Evolutionary conservation across 2,329 filamentous ascomycete genomes (phyloP).

Genomic region (Aureobasidium lini): DNA sequence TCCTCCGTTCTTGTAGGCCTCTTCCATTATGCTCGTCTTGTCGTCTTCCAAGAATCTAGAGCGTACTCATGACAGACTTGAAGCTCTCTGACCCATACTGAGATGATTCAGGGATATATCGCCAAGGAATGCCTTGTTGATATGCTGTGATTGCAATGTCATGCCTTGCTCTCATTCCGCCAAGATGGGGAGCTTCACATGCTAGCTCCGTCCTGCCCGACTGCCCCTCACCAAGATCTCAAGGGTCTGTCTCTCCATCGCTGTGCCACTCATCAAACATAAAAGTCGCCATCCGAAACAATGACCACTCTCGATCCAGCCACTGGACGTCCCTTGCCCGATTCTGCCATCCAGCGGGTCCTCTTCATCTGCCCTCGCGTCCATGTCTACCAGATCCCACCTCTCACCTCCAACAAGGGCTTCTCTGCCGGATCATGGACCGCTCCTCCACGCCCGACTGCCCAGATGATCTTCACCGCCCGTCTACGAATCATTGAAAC

Average conservation of each 20-base stretch:
- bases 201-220: neutral
- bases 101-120: neutral
- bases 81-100: neutral
- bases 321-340: slow-evolving; percentile 59
- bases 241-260: neutral
- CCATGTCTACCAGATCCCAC: slow-evolving; percentile 83
- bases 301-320: slow-evolving; percentile 65
- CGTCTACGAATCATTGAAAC: slow-evolving; percentile 53
- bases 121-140: neutral
- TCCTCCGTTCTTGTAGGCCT: neutral
- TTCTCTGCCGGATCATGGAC: slow-evolving; percentile 76
- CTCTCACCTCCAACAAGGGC: slow-evolving; percentile 68
- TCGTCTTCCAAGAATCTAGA: neutral
- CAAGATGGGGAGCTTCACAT: slow-evolving; percentile 1
- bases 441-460: slow-evolving; percentile 51
- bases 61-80: too few relatives aligned
- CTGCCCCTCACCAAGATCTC: neutral
- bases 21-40: neutral
- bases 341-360: slow-evolving; percentile 75
- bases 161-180: neutral
- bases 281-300: slow-evolving; percentile 12
- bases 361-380: slow-evolving; percentile 68
- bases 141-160: neutral
- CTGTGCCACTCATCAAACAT: neutral
- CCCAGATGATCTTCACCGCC: slow-evolving; percentile 75